Conservation (phyloP, 2,329 filamentous ascomycete genomes). For the Seiridium unicorne region DNA sequence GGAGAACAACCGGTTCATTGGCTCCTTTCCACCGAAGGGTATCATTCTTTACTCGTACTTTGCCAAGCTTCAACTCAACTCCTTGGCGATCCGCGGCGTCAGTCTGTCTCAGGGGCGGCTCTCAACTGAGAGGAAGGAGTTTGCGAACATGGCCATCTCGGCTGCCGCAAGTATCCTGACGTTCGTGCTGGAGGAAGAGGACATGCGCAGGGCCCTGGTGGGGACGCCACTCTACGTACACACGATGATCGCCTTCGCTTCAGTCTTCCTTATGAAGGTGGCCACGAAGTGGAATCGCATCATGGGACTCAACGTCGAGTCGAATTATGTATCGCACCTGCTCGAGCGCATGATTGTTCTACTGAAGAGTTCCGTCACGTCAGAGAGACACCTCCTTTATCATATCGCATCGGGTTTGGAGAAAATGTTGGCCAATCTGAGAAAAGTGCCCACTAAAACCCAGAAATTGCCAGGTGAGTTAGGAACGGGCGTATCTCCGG, state of each 20-base stretch:
- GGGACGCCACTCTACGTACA: slow-evolving; percentile 24
- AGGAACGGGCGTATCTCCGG: neutral
- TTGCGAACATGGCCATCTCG: slow-evolving; percentile 22
- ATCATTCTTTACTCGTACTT: slow-evolving; percentile 31
- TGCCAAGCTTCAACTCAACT: slow-evolving; percentile 31
- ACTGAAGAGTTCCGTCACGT: slow-evolving; percentile 26
- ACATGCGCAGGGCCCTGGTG: slow-evolving; percentile 21
- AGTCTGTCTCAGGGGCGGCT: slow-evolving; percentile 3
- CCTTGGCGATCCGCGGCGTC: slow-evolving; percentile 26
- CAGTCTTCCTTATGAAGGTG: slow-evolving; percentile 24
- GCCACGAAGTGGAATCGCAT: slow-evolving; percentile 27
- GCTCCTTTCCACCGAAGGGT: slow-evolving; percentile 30
- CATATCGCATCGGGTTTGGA: slow-evolving; percentile 34
- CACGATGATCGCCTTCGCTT: slow-evolving; percentile 27
- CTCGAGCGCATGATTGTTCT: slow-evolving; percentile 29
- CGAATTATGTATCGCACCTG: slow-evolving; percentile 26
- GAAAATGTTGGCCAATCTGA: slow-evolving; percentile 28
- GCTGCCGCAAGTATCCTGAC: slow-evolving; percentile 22
- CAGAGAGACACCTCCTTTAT: slow-evolving; percentile 32
- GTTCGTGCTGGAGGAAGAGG: slow-evolving; percentile 17
- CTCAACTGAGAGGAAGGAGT: slow-evolving; percentile 19
- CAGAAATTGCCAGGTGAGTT: neutral
- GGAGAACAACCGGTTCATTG: slow-evolving; percentile 22
- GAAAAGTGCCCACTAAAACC: neutral
- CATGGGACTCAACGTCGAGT: slow-evolving; percentile 31